Base-by-base conservation (phyloP, 2,329 filamentous ascomycete species). In the Sporothrix euskadiensis region DNA sequence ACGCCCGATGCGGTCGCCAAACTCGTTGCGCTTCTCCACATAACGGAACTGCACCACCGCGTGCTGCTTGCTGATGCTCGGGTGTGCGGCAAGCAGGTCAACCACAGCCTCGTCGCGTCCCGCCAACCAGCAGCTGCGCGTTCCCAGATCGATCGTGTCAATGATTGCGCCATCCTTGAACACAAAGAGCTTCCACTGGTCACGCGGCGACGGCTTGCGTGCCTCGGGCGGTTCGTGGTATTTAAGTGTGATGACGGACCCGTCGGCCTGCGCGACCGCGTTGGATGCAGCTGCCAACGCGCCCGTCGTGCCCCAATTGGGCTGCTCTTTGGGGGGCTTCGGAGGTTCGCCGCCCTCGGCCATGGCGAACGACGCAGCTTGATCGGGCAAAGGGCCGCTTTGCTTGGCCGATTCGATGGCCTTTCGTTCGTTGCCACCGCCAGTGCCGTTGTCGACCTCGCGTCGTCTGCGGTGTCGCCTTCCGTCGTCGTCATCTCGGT, bases 181-280 rank as follows among this genome's bases (percentile, higher is more conserved):
- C 30, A 98, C 88, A 80, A 97, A 98, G 66, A 99, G 85, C 74
- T 93, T 92, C 95, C 95, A 99, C 73, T 89, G 84, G 77, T 96
- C 90, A 72, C 89, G 91, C 0, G 91, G 80, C 0, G 94, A 87
- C 0, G 96, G 93, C 78, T 97, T 97, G 74, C 96, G 92, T 69
- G 95, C 93, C 84, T 99, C 96, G 12, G 93, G 84, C 1, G 96
- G 96, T 82, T 99, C 96, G 83, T 98, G 93, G 82, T 99, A 99
- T 84, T 98, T 98, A 65, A 99, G 88, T 3, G 93, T 89, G 72
- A 97, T 90, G 30, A 88, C 87, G 3, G 90, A 91, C 73, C 93
- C 93, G 78, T 90, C 89, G 35, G 88, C 88, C 75, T 97, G 90
- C 8, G 89, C 89, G 22, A 90, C 73, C 1, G 88, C 85, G 81